These are phyloP conservation scores for Myxozyma vanderwaltii DNA, from an alignment of 805 yeast genomes.

Conservation along the genomic window DNA sequence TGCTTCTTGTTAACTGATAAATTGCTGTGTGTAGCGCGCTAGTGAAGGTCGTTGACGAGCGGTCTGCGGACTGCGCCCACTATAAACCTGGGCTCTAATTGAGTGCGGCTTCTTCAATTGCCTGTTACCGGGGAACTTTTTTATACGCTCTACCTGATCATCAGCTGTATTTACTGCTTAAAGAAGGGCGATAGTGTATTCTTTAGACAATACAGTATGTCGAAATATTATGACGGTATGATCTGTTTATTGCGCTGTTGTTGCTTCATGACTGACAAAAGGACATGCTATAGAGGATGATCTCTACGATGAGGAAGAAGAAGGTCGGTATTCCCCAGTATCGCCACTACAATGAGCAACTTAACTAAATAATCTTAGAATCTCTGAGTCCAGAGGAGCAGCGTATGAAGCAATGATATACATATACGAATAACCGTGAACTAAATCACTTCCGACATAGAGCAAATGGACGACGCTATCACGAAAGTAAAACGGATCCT, in stretches of 20 bases:
- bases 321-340: background rate
- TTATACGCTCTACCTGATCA: too few species aligned
- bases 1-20: too few species aligned
- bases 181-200: background rate
- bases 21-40: too few species aligned
- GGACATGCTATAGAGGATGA: conserved; percentile 23
- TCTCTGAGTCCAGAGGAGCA: conserved; percentile 38
- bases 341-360: background rate
- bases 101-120: too few species aligned
- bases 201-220: conserved; percentile 7
- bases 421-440: background rate
- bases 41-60: too few species aligned
- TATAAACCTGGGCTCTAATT: too few species aligned
- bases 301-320: conserved; percentile 34
- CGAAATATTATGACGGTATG: conserved; percentile 25
- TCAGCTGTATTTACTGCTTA: background rate
- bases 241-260: background rate
- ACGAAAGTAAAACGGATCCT: conserved; percentile 34
- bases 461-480: conserved; percentile 36
- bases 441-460: conserved; percentile 10
- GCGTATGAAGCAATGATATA: conserved; percentile 19
- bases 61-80: too few species aligned
- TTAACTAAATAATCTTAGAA: background rate
- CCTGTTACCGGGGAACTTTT: too few species aligned
- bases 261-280: background rate